These are phyloP conservation scores for Herpetospermum pedunculosum DNA, from an alignment of 306 rosid species.

Conservation along the genomic window DNA sequence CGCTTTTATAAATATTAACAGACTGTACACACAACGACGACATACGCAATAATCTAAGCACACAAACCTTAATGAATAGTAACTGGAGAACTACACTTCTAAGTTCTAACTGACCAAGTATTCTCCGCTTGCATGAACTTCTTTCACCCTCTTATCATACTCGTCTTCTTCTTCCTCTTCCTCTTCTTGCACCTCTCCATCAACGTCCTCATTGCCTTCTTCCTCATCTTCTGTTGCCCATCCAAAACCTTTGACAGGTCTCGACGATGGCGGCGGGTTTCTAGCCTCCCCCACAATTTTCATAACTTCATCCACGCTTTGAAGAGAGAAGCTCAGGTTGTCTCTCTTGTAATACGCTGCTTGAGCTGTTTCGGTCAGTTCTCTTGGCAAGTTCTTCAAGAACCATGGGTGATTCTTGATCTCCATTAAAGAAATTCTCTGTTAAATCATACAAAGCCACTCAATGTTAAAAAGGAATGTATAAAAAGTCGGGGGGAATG, in stretches of 20 bases:
- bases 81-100: background rate
- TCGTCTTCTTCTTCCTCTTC: constrained; percentile 39
- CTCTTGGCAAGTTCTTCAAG: constrained; percentile 71
- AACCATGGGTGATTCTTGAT: constrained; percentile 80
- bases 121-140: constrained; percentile 9
- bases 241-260: constrained; percentile 43
- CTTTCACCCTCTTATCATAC: constrained; percentile 13
- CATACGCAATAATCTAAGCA: background rate
- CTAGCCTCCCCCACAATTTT: constrained; percentile 72
- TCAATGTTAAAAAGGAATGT: background rate
- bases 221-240: constrained; percentile 54
- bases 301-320: constrained; percentile 53
- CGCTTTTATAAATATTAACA: background rate
- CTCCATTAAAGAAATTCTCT: constrained; percentile 61
- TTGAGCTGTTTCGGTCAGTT: constrained; percentile 60
- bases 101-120: background rate
- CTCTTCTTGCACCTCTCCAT: constrained; percentile 21
- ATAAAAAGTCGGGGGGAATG: background rate
- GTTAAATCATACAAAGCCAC: background rate
- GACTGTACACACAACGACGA: background rate
- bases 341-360: constrained; percentile 50
- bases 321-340: constrained; percentile 49
- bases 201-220: constrained; percentile 20
- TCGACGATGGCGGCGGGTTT: constrained; percentile 48
- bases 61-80: background rate